These are phyloP conservation scores for Tremella yokohamensis DNA, from an alignment of 768 basidiomycete genomes.

Conservation along the genomic window DNA sequence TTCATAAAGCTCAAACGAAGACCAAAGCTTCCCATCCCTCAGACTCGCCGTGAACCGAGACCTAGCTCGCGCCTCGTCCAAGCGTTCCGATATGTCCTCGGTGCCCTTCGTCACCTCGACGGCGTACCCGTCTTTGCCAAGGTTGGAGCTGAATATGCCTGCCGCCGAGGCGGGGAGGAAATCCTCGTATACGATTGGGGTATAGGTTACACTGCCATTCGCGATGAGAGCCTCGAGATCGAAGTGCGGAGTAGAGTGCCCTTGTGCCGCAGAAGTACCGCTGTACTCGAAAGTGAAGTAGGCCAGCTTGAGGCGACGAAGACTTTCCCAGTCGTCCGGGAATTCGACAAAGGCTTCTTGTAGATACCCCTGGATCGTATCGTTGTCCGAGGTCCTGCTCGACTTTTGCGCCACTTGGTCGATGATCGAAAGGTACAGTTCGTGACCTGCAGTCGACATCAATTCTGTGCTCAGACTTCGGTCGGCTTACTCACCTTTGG, in stretches of 20 bases:
- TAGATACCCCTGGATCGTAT: conserved; percentile 23
- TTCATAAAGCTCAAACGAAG: too few species aligned
- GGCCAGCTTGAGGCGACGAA: conserved; percentile 31
- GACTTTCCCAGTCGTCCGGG: conserved; percentile 35
- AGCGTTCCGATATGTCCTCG: too few species aligned
- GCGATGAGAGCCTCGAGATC: conserved; percentile 16
- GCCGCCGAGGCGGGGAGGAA: conserved; percentile 49
- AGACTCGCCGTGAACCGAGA: too few species aligned
- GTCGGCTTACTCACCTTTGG: conserved; percentile 30
- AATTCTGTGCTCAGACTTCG: too few species aligned
- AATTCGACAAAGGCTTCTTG: conserved; percentile 28
- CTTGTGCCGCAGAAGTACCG: conserved; percentile 1
- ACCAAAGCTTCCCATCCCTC: too few species aligned
- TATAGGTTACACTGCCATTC: conserved; percentile 21
- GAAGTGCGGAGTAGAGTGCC: too few species aligned
- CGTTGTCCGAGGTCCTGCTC: conserved; percentile 19
- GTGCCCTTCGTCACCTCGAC: too few species aligned
- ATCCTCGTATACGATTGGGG: conserved; percentile 45
- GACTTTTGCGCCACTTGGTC: background rate
- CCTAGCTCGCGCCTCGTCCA: too few species aligned
- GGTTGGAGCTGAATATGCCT: conserved; percentile 45
- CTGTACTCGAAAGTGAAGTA: conserved; percentile 20
- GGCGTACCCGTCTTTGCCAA: conserved; percentile 17
- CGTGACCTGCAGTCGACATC: conserved; percentile 17
- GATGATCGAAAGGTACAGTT: conserved; percentile 27